Evolutionary conservation across 768 basidiomycete species (phyloP), one percentile per base, ranked within the genome.

Genomic region (Lactarius vividus): DNA sequence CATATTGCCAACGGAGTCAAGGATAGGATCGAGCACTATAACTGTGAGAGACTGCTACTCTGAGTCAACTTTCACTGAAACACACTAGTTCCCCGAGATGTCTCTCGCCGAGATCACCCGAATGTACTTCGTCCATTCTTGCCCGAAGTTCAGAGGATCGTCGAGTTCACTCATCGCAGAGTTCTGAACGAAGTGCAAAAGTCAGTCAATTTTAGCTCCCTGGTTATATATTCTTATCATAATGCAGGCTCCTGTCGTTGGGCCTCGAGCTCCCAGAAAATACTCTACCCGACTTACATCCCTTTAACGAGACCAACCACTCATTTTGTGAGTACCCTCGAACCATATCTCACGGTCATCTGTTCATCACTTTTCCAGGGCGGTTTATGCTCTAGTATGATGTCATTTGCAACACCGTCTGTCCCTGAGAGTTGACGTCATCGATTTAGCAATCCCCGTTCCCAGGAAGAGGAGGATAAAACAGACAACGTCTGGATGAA

Each of bases 361-460:
- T 37, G n/a, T 53, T 52, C 18, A 35, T 44, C 39, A 5, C 28
- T 31, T 42, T 53, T 7, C 10, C 61, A 87, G 86, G 83, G 7
- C 79, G 86, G 55, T 86, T 83, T 73, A 87, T 87, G 85, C 87
- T 88, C 76, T 88, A 88, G 85, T 85, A 33, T 15, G 83, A 61
- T 53, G 33, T 40, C 35, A 33, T 31, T 15, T 55, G 28, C 20
- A 18, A 44, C 23, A 15, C 5, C 20, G 23, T 46, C 26, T 18
- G 28, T 46, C n/a, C 16, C 3, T 28, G 52, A 18, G n/a, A 35
- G 23, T 52, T 69, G 40, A 69, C 42, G 6, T 55, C 23, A 13
- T 55, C 20, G 33, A 56, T 23, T 65, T 3, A 78, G 77, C 61
- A 74, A 75, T 60, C 77, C 76, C 9, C 74, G 75, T 31, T 67